Conservation (phyloP, 257 asterid species). For the Vinca minor region DNA sequence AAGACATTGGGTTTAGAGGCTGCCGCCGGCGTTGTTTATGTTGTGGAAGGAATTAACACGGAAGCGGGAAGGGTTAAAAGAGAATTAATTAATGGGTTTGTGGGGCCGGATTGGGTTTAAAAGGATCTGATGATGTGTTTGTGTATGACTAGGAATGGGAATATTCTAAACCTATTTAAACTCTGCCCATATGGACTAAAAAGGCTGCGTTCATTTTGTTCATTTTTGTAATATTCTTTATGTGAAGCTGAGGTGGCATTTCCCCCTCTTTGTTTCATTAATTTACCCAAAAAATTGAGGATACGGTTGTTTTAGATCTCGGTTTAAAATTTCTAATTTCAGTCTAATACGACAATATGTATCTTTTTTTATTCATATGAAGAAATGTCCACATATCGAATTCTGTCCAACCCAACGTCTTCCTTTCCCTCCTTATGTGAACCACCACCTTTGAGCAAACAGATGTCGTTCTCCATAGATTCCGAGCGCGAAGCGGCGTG, state of each 20-base stretch:
- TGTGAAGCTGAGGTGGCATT: not conserved
- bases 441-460: constrained; percentile 41
- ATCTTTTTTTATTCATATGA: too few species aligned
- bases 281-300: too few species aligned
- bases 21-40: too few species aligned
- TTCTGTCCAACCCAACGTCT: not conserved
- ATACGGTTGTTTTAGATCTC: too few species aligned
- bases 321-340: too few species aligned
- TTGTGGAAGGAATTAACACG: too few species aligned
- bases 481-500: constrained; percentile 50
- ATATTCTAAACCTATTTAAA: not conserved
- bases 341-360: too few species aligned
- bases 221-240: too few species aligned
- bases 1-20: not conserved
- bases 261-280: too few species aligned
- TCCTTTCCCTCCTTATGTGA: constrained; percentile 4
- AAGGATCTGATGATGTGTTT: not conserved
- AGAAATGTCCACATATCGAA: too few species aligned
- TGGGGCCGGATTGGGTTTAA: not conserved
- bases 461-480: constrained; percentile 62
- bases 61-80: not conserved
- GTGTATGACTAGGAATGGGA: not conserved
- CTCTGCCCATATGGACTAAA: not conserved
- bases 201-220: too few species aligned
- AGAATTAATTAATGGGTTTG: not conserved